Base-by-base conservation (phyloP, 495 filamentous ascomycete species). In the Achaetomiella virescens region DNA sequence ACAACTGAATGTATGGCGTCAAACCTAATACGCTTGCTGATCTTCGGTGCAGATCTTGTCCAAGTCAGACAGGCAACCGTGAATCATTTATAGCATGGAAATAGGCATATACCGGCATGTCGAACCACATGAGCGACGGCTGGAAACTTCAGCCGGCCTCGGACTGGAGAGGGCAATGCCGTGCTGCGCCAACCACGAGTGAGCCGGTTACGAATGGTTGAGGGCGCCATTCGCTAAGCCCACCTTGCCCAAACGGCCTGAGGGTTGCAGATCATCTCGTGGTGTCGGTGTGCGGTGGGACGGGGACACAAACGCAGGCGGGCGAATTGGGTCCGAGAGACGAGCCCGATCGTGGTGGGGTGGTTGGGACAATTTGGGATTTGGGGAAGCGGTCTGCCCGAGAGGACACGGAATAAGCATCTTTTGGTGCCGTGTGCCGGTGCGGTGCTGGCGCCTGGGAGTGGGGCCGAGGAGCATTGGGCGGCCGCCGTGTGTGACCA, bases 201-300 rank as follows among this genome's bases (percentile, higher is more conserved):
- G 25, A 22, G 0, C 18, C n/a, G n/a, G 42, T 54, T 36, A 42
- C 42, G 31, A 41, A n/a, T 3, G 12, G 27, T 24, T 11, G 46
- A 35, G 22, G 21, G 42, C 40, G n/a, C 45, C 17, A 3, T 21
- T 40, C 18, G 27, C 11, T 10, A 25, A 15, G 29, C 17, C 42
- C 36, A n/a, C 33, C 11, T 38, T 10, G 14, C 42, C 48, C 21
- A 25, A 24, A 35, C 22, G 22, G 49, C 11, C 17, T n/a, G 42
- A 31, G 45, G 40, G 40, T 25, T 59, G 62, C 44, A 56, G 55
- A 60, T 59, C 52, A 41, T 21, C 41, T 55, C 50, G 50, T 43
- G 59, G 51, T 50, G 48, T 48, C 56, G 52, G 55, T 55, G 55
- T 54, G 52, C 17, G 22, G 58, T 59, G 50, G 43, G 48, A 47